Percentiles rank a stretch among this genome's conserved stretches.
Conservation (phyloP, 768 basidiomycete species). For the Aureoboletus auriporus region DNA sequence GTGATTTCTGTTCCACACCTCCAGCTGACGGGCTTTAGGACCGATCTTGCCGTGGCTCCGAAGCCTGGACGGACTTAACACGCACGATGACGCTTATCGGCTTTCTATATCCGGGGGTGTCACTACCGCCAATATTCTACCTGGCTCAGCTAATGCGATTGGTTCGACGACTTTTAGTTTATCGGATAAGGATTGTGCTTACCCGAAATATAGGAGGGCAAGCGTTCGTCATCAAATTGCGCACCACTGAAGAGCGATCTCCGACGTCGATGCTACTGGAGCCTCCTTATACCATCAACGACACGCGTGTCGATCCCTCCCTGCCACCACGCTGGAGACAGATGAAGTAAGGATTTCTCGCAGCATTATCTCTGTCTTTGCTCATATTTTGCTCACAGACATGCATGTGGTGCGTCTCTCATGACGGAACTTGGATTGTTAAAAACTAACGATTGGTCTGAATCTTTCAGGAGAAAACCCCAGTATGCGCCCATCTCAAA, state of each 20-base stretch:
- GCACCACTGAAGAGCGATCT: constrained; percentile 72
- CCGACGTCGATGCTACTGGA: constrained; percentile 82
- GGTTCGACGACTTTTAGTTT: constrained; percentile 40
- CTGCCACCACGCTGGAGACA: constrained; percentile 67
- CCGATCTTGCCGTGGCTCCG: constrained; percentile 76
- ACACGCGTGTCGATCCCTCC: constrained; percentile 35
- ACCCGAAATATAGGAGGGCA: constrained; percentile 61
- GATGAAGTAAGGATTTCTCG: constrained; percentile 55
- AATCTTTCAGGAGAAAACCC: constrained; percentile 44
- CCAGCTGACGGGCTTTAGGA: constrained; percentile 23
- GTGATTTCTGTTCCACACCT: neutral
- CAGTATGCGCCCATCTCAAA: constrained; percentile 21
- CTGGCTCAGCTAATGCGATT: constrained; percentile 73
- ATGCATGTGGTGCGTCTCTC: constrained; percentile 50
- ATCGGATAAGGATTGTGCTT: constrained; percentile 4
- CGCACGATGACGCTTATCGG: constrained; percentile 72
- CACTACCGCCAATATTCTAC: constrained; percentile 78
- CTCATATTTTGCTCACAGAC: constrained; percentile 32
- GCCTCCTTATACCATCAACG: constrained; percentile 63
- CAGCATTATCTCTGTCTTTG: neutral
- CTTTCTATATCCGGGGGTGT: constrained; percentile 84
- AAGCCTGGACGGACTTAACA: constrained; percentile 81
- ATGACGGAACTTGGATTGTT: neutral
- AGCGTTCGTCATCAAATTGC: constrained; percentile 82
- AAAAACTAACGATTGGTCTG: neutral